Evolutionary conservation across 2,329 filamentous ascomycete genomes (phyloP).

Genomic region (Myriosclerotinia scirpicola): DNA sequence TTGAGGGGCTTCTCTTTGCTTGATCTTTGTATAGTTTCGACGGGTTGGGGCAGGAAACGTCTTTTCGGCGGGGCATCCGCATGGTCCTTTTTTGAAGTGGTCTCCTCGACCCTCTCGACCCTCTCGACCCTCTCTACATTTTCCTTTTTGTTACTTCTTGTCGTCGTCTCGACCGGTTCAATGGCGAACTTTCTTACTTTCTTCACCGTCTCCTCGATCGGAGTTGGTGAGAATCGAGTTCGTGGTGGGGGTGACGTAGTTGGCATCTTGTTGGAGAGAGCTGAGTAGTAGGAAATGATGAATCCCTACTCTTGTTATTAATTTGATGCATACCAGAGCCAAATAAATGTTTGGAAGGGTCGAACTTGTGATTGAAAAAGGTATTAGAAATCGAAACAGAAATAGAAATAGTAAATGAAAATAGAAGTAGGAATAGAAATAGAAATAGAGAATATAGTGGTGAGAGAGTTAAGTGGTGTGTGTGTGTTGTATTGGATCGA

Average conservation of each 20-base stretch:
- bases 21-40: constrained; percentile 69
- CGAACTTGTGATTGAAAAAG: constrained; percentile 9
- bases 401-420: neutral
- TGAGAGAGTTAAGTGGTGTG: neutral
- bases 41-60: constrained; percentile 67
- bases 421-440: too few relatives aligned
- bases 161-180: constrained; percentile 47
- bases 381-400: neutral
- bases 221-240: constrained; percentile 40
- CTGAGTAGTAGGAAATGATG: constrained; percentile 17
- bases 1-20: constrained; percentile 49
- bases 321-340: constrained; percentile 25
- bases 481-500: constrained; percentile 3
- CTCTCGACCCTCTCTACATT: constrained; percentile 27
- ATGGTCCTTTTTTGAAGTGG: constrained; percentile 36
- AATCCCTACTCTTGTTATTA: constrained; percentile 19
- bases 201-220: constrained; percentile 41
- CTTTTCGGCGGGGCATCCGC: constrained; percentile 46
- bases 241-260: constrained; percentile 36
- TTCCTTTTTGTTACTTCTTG: constrained; percentile 43
- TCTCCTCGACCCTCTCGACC: constrained; percentile 29
- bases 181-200: constrained; percentile 43
- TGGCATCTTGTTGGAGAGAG: constrained; percentile 31
- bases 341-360: neutral
- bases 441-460: too few relatives aligned